Evolutionary conservation across 2,329 filamentous ascomycete species (phyloP), one percentile per base, ranked within the genome.

Genomic region (Cercospora zeina): DNA sequence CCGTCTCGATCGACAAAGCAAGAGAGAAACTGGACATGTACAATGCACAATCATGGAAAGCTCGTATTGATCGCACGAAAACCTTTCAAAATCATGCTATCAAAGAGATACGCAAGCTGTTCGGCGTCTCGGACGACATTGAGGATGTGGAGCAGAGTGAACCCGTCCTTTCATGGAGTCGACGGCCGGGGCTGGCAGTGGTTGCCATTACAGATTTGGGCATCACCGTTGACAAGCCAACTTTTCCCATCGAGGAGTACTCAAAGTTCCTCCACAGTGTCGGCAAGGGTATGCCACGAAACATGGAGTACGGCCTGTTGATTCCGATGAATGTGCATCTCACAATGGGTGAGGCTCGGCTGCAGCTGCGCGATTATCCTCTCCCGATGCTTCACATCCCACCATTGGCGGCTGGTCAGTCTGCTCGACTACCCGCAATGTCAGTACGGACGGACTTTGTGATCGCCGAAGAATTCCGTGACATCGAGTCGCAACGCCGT

Each of bases 251-350:
- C 62, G 82, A 85, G 2, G 87, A 96, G 11, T 86, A 93, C 59
- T 90, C 93, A 0, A 85, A 89, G 14, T 99, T 96, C 73, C 80
- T 99, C 27, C 85, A 97, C 72, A 85, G 86, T 53, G 88, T 97
- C 62, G 95, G 95, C n/a, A 99, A 99, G 78, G 95, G 95, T 0
- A 96, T 99, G 86, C 95, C 95, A 0, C 83, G 86, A 65, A 88
- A 96, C 71, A 99, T 92, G 85, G 82, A 93, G 71, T 99, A 97
- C 74, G 87, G 91, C 9, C 81, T 99, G 19, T 82, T 99, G 16
- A 81, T 99, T 10, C 96, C 95, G 0, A 91, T 97, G 87, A 90
- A 89, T 74, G 83, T 99, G 2, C 87, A 91, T 67, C 83, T 99
- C 65, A 90, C 90, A 63, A 93, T 97, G 87, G 90, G 92, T 54